Conservation (phyloP, 2,329 filamentous ascomycete species). For the Raffaelea arxii region DNA sequence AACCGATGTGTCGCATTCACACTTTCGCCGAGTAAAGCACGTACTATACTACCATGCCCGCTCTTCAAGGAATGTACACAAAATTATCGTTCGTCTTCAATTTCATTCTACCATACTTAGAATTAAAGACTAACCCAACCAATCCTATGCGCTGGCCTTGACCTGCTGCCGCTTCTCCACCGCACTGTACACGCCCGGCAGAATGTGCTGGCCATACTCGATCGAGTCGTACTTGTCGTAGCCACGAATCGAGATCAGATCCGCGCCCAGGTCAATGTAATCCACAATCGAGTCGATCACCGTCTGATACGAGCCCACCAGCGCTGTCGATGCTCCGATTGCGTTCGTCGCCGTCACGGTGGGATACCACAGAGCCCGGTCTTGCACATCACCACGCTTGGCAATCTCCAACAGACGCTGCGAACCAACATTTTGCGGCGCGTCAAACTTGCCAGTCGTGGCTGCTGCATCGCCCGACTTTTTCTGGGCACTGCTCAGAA, state of each 20-base stretch:
- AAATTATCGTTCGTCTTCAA: no score
- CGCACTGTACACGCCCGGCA: conserved; percentile 37
- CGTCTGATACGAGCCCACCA: conserved; percentile 45
- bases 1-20: no score
- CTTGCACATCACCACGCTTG: conserved; percentile 44
- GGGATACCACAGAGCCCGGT: conserved; percentile 53
- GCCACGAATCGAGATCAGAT: conserved; percentile 49
- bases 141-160: no score
- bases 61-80: no score
- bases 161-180: conserved; percentile 21
- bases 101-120: no score
- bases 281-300: conserved; percentile 44
- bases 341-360: conserved; percentile 53
- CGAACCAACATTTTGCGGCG: conserved; percentile 49
- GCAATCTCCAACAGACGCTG: conserved; percentile 50
- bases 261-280: conserved; percentile 42
- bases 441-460: conserved; percentile 13
- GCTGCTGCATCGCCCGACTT: conserved; percentile 10
- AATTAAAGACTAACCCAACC: no score
- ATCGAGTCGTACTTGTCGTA: conserved; percentile 52
- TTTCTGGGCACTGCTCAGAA: conserved; percentile 3
- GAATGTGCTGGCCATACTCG: conserved; percentile 47
- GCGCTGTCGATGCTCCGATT: conserved; percentile 46
- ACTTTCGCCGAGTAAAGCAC: no score
- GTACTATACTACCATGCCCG: no score